A percentile compares a stretch with the other conserved stretches of the same genome.
phyloP scores from a whole-genome alignment of 176 grass and related monocot species.

The Zoysia japonica region DNA sequence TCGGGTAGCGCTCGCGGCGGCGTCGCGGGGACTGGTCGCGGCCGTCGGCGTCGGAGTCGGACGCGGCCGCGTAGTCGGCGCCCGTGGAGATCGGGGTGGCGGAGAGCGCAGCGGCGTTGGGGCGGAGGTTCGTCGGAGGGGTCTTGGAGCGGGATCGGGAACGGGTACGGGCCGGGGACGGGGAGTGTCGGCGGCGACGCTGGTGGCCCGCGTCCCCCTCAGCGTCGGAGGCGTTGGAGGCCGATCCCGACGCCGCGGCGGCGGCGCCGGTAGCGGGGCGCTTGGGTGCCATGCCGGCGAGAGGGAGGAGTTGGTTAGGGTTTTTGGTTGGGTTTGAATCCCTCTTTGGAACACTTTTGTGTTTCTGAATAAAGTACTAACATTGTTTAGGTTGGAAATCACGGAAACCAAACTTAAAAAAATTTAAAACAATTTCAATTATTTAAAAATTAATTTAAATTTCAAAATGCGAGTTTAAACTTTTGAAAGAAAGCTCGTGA shows the following conservation, averaged over 20 bases:
- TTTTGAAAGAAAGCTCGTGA: no score
- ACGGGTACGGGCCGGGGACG: not conserved
- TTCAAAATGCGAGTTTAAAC: no score
- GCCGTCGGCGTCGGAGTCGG: constrained; percentile 14
- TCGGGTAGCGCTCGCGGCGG: not conserved
- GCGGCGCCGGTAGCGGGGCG: constrained; percentile 12
- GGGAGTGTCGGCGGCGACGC: not conserved
- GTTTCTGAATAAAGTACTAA: no score
- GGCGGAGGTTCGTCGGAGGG: not conserved
- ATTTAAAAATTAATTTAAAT: no score
- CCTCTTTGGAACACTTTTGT: no score
- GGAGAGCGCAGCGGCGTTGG: constrained; percentile 4
- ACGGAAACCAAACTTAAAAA: no score
- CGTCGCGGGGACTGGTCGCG: constrained; percentile 7
- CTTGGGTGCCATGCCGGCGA: constrained; percentile 52
- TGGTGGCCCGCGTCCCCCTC: not conserved
- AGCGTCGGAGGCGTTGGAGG: constrained; percentile 23
- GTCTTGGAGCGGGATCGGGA: constrained; percentile 34
- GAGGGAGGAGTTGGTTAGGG: constrained; percentile 25
- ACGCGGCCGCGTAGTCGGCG: not conserved
- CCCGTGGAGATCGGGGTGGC: not conserved
- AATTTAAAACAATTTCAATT: no score
- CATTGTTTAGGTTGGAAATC: no score
- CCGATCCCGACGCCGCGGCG: constrained; percentile 9
- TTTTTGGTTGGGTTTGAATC: constrained; percentile 38